phyloP scores from a whole-genome alignment of 1,139 yeast species.

The Candida smagusa region DNA sequence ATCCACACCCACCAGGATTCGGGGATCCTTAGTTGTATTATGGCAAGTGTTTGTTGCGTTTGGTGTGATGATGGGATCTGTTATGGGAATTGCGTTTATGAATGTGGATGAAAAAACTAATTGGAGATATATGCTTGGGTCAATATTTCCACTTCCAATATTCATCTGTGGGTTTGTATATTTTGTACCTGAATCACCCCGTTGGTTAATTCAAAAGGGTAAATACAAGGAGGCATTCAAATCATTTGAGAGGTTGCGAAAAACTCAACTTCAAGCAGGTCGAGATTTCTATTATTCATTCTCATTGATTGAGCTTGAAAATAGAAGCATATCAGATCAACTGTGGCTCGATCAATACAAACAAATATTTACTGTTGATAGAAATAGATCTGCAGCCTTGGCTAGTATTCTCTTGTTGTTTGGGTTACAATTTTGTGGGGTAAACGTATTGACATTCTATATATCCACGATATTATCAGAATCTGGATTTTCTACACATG shows the following conservation, averaged over 20 bases:
- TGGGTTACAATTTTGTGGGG: slow-evolving; percentile 1
- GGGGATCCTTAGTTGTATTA: slow-evolving; percentile 28
- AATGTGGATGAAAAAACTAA: slow-evolving; percentile 32
- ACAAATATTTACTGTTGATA: background rate
- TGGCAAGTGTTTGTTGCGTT: slow-evolving; percentile 36
- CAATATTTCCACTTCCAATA: slow-evolving; percentile 29
- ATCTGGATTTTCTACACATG: slow-evolving; percentile 9
- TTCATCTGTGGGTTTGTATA: slow-evolving; percentile 9
- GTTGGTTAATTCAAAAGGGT: slow-evolving; percentile 45
- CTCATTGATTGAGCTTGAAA: slow-evolving; percentile 4
- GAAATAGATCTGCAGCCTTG: slow-evolving; percentile 1
- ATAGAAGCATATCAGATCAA: background rate
- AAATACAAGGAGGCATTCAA: slow-evolving; percentile 33
- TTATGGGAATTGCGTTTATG: slow-evolving; percentile 31
- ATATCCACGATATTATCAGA: slow-evolving; percentile 9
- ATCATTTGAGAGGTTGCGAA: background rate
- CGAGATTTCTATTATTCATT: slow-evolving; percentile 4
- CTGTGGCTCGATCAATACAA: slow-evolving; percentile 3
- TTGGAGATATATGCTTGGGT: slow-evolving; percentile 35
- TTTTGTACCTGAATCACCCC: slow-evolving; percentile 56
- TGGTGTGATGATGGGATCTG: slow-evolving; percentile 32
- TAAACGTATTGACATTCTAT: slow-evolving; percentile 1
- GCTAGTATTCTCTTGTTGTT: slow-evolving; percentile 1
- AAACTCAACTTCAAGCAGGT: background rate
- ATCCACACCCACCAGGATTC: slow-evolving; percentile 17